phyloP scores from a whole-genome alignment of 1,139 yeast species.

The Hansenula sp. region DNA sequence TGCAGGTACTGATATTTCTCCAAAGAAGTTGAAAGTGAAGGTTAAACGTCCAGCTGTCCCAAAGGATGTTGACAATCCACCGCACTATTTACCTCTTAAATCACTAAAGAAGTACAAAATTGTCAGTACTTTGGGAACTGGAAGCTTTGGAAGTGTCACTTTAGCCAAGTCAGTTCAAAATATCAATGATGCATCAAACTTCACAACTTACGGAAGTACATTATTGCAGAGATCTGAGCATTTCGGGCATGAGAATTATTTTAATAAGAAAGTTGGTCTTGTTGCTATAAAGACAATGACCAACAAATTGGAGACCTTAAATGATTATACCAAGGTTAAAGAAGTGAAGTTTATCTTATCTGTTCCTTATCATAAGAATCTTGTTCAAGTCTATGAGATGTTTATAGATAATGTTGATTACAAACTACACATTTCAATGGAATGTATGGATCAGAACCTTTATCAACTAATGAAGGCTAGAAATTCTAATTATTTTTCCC shows the following conservation, averaged over 20 bases:
- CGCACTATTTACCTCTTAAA: slow-evolving; percentile 38
- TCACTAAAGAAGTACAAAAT: slow-evolving; percentile 45
- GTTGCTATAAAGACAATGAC: slow-evolving; percentile 88
- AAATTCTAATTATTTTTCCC: slow-evolving; percentile 46
- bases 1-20: neutral
- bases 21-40: slow-evolving; percentile 2
- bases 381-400: slow-evolving; percentile 74
- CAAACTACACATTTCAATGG: slow-evolving; percentile 82
- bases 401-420: slow-evolving; percentile 60
- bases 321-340: slow-evolving; percentile 62
- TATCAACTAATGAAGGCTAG: slow-evolving; percentile 67
- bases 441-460: slow-evolving; percentile 77
- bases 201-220: slow-evolving; percentile 33
- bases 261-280: slow-evolving; percentile 35
- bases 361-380: slow-evolving; percentile 66
- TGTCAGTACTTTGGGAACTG: slow-evolving; percentile 60
- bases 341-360: slow-evolving; percentile 71
- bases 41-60: slow-evolving; percentile 23
- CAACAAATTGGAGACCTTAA: slow-evolving; percentile 41
- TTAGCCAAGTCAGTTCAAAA: slow-evolving; percentile 46
- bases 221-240: slow-evolving; percentile 36
- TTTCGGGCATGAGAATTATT: slow-evolving; percentile 25
- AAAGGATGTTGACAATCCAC: slow-evolving; percentile 33
- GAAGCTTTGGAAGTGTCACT: slow-evolving; percentile 74
- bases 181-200: slow-evolving; percentile 18